phyloP scores from a whole-genome alignment of 192 early-diverging fungal genomes.

The Entomortierella lignicola region DNA sequence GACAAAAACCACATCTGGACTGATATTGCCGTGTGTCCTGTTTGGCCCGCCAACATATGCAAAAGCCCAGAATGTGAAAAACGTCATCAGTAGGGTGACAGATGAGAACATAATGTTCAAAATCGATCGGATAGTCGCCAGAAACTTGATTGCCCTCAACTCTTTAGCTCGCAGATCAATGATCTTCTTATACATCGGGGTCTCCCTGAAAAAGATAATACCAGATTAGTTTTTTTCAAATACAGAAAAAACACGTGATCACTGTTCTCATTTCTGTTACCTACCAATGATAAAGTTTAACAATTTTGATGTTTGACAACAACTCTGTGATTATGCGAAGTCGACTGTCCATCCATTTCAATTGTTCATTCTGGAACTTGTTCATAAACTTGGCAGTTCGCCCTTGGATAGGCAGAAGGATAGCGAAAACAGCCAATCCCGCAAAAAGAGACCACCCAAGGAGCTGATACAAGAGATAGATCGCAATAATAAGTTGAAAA shows the following conservation, averaged over 20 bases:
- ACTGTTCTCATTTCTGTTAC: not conserved
- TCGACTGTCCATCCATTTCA: conserved; percentile 34
- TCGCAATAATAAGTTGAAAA: conserved; percentile 11
- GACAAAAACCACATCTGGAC: conserved; percentile 11
- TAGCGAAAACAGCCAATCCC: conserved; percentile 22
- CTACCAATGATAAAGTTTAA: conserved; percentile 42
- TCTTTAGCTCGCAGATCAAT: conserved; percentile 19
- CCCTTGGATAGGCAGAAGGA: conserved; percentile 23
- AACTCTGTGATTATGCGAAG: conserved; percentile 37
- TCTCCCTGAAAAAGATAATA: conserved; percentile 9
- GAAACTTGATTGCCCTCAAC: conserved; percentile 19
- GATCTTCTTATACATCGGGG: conserved; percentile 20
- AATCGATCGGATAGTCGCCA: conserved; percentile 19
- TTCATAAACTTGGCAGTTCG: conserved; percentile 23
- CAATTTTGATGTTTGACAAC: conserved; percentile 39
- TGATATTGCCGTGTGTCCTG: conserved; percentile 33
- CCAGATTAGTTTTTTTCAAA: too few species aligned
- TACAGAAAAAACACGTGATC: not conserved
- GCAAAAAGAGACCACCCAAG: conserved; percentile 34
- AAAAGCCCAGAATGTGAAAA: conserved; percentile 28
- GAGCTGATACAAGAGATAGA: conserved; percentile 22
- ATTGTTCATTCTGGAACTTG: conserved; percentile 8
- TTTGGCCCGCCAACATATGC: conserved; percentile 21
- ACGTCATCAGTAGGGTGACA: conserved; percentile 30
- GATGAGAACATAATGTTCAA: conserved; percentile 38